These are phyloP conservation scores for Wickerhamomyces chaumierensis DNA, from an alignment of 805 yeast genomes.

Conservation along the genomic window DNA sequence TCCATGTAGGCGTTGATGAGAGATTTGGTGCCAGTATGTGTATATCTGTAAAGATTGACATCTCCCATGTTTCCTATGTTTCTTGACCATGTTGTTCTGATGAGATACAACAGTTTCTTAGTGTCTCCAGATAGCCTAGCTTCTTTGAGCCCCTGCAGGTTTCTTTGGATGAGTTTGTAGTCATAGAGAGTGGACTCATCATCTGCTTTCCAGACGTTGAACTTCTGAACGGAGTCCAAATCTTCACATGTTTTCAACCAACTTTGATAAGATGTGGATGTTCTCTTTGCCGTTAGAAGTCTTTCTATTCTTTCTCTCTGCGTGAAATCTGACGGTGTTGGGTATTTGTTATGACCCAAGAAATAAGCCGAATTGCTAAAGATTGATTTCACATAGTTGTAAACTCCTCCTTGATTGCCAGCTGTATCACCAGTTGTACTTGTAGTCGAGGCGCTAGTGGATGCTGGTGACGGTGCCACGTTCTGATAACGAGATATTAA, in stretches of 20 bases:
- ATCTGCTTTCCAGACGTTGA: conserved; percentile 61
- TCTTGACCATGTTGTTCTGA: conserved; percentile 78
- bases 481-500: neutral
- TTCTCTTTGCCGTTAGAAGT: conserved; percentile 31
- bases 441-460: neutral
- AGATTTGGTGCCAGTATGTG: conserved; percentile 75
- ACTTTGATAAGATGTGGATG: conserved; percentile 39
- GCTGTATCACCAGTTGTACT: neutral
- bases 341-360: conserved; percentile 1
- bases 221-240: conserved; percentile 55
- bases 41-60: conserved; percentile 61
- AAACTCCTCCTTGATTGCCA: conserved; percentile 2
- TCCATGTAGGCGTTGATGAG: conserved; percentile 73
- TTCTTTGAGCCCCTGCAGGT: conserved; percentile 42
- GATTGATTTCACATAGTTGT: neutral
- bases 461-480: neutral
- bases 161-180: conserved; percentile 41
- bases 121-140: conserved; percentile 53
- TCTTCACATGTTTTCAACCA: conserved; percentile 60
- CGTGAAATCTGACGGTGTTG: conserved; percentile 8
- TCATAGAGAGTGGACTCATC: conserved; percentile 64
- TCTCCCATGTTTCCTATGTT: conserved; percentile 85
- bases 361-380: neutral
- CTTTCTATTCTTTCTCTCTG: conserved; percentile 27
- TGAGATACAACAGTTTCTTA: conserved; percentile 51